phyloP scores from a whole-genome alignment of 106 monocot genomes.

The Phalaenopsis equestris region DNA sequence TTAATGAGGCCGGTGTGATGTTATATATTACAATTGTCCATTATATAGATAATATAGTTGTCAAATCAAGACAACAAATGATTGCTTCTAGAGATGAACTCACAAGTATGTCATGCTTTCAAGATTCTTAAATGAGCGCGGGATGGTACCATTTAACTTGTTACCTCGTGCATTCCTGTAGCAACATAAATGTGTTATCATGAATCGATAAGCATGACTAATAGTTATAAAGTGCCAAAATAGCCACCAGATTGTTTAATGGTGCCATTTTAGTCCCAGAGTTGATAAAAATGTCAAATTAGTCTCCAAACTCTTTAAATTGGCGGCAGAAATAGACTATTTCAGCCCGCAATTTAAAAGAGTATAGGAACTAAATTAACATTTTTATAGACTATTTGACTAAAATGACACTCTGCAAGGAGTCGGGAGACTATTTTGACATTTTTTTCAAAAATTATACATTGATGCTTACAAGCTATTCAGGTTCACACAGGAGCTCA shows the following conservation, averaged over 20 bases:
- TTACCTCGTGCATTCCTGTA: conserved; percentile 56
- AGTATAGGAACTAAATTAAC: too few species aligned
- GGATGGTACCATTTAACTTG: conserved; percentile 59
- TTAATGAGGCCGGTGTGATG: neutral
- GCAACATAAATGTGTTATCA: neutral
- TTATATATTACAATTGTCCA: neutral
- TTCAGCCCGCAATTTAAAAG: too few species aligned
- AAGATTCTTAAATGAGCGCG: conserved; percentile 50
- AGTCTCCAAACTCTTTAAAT: too few species aligned
- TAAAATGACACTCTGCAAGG: too few species aligned
- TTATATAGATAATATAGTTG: neutral
- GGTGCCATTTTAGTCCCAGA: too few species aligned
- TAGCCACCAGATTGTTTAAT: too few species aligned
- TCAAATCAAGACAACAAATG: neutral
- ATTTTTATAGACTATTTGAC: too few species aligned
- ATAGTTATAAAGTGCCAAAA: too few species aligned
- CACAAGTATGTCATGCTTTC: conserved; percentile 94
- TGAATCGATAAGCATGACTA: too few species aligned
- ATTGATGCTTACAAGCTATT: conserved; percentile 71
- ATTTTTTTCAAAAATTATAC: neutral
- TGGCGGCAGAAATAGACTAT: too few species aligned
- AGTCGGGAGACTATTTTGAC: too few species aligned
- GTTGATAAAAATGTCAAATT: too few species aligned
- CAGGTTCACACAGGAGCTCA: conserved; percentile 84
- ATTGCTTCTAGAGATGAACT: conserved; percentile 19